Evolutionary conservation across 1,284 basidiomycete genomes (phyloP).

Genomic region (Fomitopsis schrenkii): DNA sequence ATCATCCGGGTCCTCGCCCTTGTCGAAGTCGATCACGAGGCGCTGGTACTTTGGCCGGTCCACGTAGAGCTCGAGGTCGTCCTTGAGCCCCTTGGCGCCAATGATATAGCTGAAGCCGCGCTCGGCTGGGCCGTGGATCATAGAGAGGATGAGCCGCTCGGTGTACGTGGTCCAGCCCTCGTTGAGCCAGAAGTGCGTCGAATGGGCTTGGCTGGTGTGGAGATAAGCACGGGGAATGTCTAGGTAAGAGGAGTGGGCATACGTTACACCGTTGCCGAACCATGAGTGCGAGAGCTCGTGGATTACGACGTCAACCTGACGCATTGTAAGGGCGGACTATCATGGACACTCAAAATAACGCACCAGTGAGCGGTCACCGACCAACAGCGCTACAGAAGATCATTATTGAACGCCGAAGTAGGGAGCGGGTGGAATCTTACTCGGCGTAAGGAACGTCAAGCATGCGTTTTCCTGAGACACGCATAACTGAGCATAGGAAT

Average conservation of each 20-base stretch:
- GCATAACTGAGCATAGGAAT: conserved; percentile 5
- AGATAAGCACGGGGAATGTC: neutral
- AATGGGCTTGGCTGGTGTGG: conserved; percentile 56
- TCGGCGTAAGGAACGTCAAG: conserved; percentile 85
- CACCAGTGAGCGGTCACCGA: conserved; percentile 81
- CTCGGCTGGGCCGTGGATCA: conserved; percentile 73
- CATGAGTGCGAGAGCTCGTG: conserved; percentile 79
- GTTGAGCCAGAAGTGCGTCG: conserved; percentile 88
- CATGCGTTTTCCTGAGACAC: conserved; percentile 70
- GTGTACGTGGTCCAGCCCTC: conserved; percentile 95
- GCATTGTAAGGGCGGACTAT: neutral
- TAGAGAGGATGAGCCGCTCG: conserved; percentile 79
- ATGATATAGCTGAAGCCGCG: conserved; percentile 69
- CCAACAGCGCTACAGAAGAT: conserved; percentile 57
- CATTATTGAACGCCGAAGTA: neutral
- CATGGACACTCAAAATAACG: neutral
- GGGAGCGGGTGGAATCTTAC: conserved; percentile 28
- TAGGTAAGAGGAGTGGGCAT: conserved; percentile 21
- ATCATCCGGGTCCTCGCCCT: conserved; percentile 86
- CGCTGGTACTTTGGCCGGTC: conserved; percentile 75
- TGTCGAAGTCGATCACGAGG: conserved; percentile 80
- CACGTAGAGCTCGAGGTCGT: conserved; percentile 65
- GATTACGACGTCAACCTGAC: conserved; percentile 68
- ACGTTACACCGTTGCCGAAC: conserved; percentile 87
- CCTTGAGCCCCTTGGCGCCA: conserved; percentile 70